Evolutionary conservation across 345 rosid species (phyloP), one percentile per base, ranked within the genome.

Genomic region (Populus nigra): DNA sequence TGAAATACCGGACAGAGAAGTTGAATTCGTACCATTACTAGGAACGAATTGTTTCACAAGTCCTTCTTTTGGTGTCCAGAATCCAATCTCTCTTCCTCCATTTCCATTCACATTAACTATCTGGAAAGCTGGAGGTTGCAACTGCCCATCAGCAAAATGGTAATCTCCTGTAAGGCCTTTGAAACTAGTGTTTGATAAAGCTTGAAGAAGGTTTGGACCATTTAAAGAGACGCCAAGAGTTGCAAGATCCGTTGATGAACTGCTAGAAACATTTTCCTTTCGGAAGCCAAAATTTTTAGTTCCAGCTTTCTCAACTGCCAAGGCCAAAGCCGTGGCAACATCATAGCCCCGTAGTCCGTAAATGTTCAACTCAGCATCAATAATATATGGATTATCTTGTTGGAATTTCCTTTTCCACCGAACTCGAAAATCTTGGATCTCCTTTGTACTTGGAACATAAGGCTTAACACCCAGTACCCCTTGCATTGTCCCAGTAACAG

Each of bases 401-500:
- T 23, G 72, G 63, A 84, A 84, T 38, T 69, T 71, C 31, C 69
- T 39, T 38, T 79, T 79, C 85, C 84, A 84, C 73, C 85, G 73
- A 68, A 22, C 57, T 5, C 71, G 53, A 65, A 84, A 84, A 50
- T 35, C 41, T 35, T 22, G 62, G 13, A 81, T 22, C 49, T 76
- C 73, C 29, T 3, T 66, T 12, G 87, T 71, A 17, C 1, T 35
- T 8, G 73, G 81, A 75, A 70, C 63, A 29, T 85, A 77, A 61
- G 84, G 74, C 35, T 33, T 76, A 15, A 86, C 70, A 2, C 89
- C 89, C 68, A 84, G 49, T 25, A 81, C 89, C 5, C 89, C 89
- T 62, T 87, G 88, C 84, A 87, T 84, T 8, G 85, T 78, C 55
- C 79, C 81, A 23, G 81, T 25, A 10, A 65, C 73, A 0, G 49